Conservation (phyloP, 2,329 filamentous ascomycete genomes). For the Ophiostoma triangulosporum region DNA sequence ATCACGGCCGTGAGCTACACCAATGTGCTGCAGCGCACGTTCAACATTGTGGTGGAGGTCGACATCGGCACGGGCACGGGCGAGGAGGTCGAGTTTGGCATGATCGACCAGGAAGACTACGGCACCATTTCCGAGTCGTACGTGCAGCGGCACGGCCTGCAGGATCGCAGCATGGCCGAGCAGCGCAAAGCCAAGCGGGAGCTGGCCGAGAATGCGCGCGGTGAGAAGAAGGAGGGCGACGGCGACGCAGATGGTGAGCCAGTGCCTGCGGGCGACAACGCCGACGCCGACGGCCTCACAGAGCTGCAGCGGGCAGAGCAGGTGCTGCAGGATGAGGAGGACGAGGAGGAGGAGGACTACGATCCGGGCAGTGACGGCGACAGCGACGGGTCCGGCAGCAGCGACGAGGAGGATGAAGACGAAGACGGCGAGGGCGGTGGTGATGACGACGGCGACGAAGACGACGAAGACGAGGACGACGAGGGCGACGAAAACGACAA, state of each 20-base stretch:
- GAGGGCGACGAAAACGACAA: neutral
- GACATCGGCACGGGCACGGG: conserved; percentile 29
- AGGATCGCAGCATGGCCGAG: conserved; percentile 57
- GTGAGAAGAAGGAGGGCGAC: conserved; percentile 19
- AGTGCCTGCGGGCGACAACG: conserved; percentile 14
- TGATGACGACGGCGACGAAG: neutral
- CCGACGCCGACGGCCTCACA: conserved; percentile 27
- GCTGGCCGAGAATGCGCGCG: conserved; percentile 43
- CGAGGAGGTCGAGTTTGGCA: conserved; percentile 54
- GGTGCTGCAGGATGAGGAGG: conserved; percentile 43
- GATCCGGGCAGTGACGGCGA: conserved; percentile 48
- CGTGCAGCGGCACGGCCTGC: conserved; percentile 44
- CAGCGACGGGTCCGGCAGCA: conserved; percentile 41
- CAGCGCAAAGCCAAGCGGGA: conserved; percentile 50
- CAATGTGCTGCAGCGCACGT: conserved; percentile 52
- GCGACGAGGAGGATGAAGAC: conserved; percentile 39
- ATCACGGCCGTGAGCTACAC: conserved; percentile 54
- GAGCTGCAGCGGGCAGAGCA: conserved; percentile 39
- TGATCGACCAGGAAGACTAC: conserved; percentile 59
- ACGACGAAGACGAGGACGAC: neutral
- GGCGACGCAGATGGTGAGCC: conserved; percentile 20
- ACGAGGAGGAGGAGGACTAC: conserved; percentile 53
- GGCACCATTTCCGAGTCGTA: conserved; percentile 49
- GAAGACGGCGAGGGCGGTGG: neutral
- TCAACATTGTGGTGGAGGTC: conserved; percentile 52